A percentile compares a stretch with the other conserved stretches of the same genome.
These are phyloP conservation scores for Aotearoamyces nothofagi DNA, from an alignment of 2,329 filamentous ascomycete species.

Conservation along the genomic window DNA sequence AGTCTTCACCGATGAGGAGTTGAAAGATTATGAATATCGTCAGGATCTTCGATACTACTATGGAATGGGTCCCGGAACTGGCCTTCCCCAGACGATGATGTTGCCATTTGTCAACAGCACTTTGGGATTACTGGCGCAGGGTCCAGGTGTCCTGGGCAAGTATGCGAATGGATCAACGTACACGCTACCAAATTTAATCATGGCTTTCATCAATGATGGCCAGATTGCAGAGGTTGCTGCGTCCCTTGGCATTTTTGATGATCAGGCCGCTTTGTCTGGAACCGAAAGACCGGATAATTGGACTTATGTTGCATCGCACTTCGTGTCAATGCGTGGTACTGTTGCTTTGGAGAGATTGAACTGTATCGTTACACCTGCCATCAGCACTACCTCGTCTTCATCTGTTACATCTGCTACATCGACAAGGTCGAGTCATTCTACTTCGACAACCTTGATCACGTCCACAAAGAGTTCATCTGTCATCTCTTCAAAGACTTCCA, in stretches of 20 bases:
- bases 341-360: slow-evolving; percentile 47
- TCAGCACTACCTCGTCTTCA: too few species aligned
- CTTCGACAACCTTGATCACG: too few species aligned
- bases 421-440: too few species aligned
- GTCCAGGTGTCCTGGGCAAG: slow-evolving; percentile 32
- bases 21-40: slow-evolving; percentile 48
- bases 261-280: slow-evolving; percentile 31
- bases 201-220: slow-evolving; percentile 50
- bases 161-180: slow-evolving; percentile 30
- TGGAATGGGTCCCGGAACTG: slow-evolving; percentile 39
- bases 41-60: slow-evolving; percentile 58
- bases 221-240: slow-evolving; percentile 47
- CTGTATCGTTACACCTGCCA: too few species aligned
- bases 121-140: slow-evolving; percentile 33
- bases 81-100: slow-evolving; percentile 41
- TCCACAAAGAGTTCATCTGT: too few species aligned
- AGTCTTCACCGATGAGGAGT: slow-evolving; percentile 45
- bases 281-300: slow-evolving; percentile 29
- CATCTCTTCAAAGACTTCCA: too few species aligned
- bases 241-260: slow-evolving; percentile 44
- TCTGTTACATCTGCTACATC: too few species aligned
- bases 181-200: slow-evolving; percentile 37
- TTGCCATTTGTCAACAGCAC: slow-evolving; percentile 41
- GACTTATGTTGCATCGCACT: slow-evolving; percentile 37
- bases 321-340: slow-evolving; percentile 48